Percentiles rank a stretch among this genome's conserved stretches.
phyloP scores from a whole-genome alignment of 2,329 filamentous ascomycete genomes.

The Thielaviopsis populi region DNA sequence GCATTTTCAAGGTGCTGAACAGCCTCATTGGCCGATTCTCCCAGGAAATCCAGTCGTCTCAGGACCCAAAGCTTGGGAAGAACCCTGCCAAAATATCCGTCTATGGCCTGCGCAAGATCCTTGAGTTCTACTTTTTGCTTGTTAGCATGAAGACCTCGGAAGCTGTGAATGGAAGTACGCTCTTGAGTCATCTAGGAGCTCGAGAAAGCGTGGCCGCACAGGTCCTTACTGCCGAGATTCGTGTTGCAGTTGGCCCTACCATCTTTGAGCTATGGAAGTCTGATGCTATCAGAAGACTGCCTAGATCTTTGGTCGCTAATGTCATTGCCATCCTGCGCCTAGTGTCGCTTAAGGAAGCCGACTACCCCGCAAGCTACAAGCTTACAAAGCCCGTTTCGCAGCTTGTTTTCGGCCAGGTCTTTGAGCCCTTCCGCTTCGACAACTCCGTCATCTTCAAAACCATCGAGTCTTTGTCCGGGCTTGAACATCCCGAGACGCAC shows the following conservation, averaged over 20 bases:
- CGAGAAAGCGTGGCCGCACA: constrained; percentile 31
- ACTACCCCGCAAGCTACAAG: background rate
- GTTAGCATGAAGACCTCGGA: constrained; percentile 10
- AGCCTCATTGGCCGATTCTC: constrained; percentile 56
- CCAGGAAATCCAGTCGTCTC: constrained; percentile 29
- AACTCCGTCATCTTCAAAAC: constrained; percentile 28
- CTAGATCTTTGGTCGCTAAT: constrained; percentile 22
- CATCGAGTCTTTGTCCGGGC: constrained; percentile 28
- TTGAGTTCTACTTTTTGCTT: constrained; percentile 52
- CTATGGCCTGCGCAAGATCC: constrained; percentile 60
- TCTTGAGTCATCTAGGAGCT: background rate
- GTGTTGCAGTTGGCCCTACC: constrained; percentile 62
- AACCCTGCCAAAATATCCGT: constrained; percentile 36
- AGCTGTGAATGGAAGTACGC: constrained; percentile 7
- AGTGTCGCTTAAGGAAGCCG: constrained; percentile 5
- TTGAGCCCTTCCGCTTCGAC: constrained; percentile 15
- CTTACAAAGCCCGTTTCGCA: background rate
- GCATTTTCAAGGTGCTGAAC: constrained; percentile 61
- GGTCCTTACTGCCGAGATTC: constrained; percentile 76
- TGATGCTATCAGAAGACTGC: constrained; percentile 64
- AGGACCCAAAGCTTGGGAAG: constrained; percentile 26
- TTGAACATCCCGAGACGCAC: background rate
- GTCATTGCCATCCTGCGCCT: constrained; percentile 11
- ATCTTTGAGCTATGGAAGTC: constrained; percentile 75
- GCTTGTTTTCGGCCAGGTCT: background rate